phyloP scores from a whole-genome alignment of 2,329 filamentous ascomycete genomes.

The Hypocrella siamensis region DNA sequence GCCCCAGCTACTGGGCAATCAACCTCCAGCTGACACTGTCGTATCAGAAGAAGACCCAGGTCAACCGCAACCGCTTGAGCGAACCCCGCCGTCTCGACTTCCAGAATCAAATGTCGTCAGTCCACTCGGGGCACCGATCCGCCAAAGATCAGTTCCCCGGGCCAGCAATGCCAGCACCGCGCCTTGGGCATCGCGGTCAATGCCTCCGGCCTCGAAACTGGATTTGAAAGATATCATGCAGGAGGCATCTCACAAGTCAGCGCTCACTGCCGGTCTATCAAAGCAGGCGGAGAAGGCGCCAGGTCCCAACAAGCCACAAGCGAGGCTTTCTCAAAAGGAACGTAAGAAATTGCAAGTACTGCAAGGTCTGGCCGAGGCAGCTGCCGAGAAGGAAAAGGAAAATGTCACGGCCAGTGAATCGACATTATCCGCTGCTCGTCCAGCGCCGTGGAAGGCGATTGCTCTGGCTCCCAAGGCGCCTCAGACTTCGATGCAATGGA shows the following conservation, averaged over 20 bases:
- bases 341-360: conserved; percentile 69
- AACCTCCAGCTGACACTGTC: no score
- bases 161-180: conserved; percentile 12
- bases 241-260: conserved; percentile 35
- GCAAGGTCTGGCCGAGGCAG: conserved; percentile 32
- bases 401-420: conserved; percentile 29
- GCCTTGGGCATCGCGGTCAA: conserved; percentile 33
- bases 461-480: conserved; percentile 24
- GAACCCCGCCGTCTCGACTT: conserved; percentile 1
- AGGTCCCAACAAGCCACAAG: conserved; percentile 19
- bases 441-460: conserved; percentile 52
- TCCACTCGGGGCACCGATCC: background rate
- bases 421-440: conserved; percentile 18
- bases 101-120: background rate
- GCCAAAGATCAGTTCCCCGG: background rate
- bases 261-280: conserved; percentile 36
- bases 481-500: no score
- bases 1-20: conserved; percentile 11
- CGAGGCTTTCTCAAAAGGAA: conserved; percentile 80
- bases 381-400: conserved; percentile 16
- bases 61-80: no score
- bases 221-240: conserved; percentile 66
- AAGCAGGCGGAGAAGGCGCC: conserved; percentile 29
- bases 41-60: no score
- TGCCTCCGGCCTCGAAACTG: conserved; percentile 44